Percentiles rank a stretch among this genome's conserved stretches.
Conservation (phyloP, 768 basidiomycete genomes). For the Russula sp. region DNA sequence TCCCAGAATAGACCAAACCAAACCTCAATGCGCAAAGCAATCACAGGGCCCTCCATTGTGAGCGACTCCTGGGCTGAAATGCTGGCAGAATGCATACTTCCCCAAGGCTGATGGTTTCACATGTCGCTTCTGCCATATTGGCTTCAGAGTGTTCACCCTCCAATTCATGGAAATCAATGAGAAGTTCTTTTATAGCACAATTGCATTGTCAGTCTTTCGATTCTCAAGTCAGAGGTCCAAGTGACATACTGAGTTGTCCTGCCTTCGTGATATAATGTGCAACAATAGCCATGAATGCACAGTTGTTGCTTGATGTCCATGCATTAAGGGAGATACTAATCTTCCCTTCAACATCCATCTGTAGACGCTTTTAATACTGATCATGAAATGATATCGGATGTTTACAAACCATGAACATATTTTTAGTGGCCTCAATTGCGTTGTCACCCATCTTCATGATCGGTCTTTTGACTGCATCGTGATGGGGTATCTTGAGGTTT, state of each 20-base stretch:
- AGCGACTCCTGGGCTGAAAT: no score
- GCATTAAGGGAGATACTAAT: background rate
- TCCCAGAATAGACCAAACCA: no score
- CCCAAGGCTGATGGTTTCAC: no score
- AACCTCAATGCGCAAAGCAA: no score
- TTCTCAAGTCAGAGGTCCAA: background rate
- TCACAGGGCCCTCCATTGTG: no score
- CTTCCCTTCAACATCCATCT: background rate
- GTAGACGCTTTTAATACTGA: no score
- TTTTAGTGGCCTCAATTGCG: background rate
- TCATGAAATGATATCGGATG: no score
- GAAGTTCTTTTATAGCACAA: background rate
- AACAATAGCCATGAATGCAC: background rate
- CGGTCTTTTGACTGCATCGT: background rate
- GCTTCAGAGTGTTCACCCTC: background rate
- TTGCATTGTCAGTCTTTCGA: no score
- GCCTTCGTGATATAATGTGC: background rate
- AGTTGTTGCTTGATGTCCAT: background rate
- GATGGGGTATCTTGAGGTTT: background rate
- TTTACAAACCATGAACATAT: no score
- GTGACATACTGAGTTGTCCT: background rate
- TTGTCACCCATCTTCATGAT: background rate
- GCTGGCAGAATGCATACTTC: no score
- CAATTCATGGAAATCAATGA: background rate
- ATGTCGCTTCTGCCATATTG: no score